phyloP scores from a whole-genome alignment of 176 grass and related monocot species.

The Tillandsia leiboldiana region DNA sequence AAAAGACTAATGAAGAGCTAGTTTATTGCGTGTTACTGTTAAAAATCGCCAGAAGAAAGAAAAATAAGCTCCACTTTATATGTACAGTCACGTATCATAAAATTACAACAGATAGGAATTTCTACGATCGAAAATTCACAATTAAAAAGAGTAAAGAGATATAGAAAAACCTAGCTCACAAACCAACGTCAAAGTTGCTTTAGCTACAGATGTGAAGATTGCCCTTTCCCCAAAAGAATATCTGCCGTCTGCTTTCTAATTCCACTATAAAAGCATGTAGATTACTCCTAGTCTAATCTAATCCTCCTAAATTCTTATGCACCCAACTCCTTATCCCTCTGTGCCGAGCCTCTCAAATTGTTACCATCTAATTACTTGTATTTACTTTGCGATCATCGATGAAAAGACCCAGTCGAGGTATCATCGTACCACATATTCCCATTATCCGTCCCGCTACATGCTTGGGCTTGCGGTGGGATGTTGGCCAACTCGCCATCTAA shows the following conservation, averaged over 20 bases:
- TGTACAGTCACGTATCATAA: not conserved
- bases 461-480: conserved; percentile 62
- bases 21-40: no score
- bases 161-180: not conserved
- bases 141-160: not conserved
- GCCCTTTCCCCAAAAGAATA: no score
- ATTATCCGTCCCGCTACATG: conserved; percentile 77
- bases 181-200: no score
- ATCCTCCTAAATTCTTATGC: not conserved
- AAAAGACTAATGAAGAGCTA: no score
- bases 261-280: no score
- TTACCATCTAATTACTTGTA: not conserved
- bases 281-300: not conserved
- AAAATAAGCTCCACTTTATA: not conserved
- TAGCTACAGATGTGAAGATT: no score
- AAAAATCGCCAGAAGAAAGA: not conserved
- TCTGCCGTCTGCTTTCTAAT: no score
- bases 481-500: conserved; percentile 82
- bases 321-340: not conserved
- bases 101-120: not conserved
- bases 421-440: conserved; percentile 68
- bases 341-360: not conserved
- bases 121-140: not conserved
- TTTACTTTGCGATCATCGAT: conserved; percentile 15
- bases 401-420: conserved; percentile 36